Conservation (phyloP, 305 asterid species). For the Fraxinus ornus region DNA sequence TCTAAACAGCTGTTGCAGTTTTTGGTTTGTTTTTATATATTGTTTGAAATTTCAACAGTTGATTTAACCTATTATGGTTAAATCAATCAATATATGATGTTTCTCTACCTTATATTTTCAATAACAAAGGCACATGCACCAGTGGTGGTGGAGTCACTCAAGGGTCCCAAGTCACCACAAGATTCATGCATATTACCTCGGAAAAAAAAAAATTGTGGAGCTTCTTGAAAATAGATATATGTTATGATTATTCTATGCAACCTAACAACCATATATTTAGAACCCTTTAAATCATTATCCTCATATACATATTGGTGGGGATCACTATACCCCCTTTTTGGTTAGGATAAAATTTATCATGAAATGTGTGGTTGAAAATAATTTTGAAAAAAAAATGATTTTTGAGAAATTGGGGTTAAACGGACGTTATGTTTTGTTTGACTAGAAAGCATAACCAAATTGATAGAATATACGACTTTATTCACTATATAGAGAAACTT, state of each 20-base stretch:
- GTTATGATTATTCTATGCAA: neutral
- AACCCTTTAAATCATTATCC: neutral
- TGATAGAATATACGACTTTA: neutral
- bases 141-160: neutral
- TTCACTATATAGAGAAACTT: neutral
- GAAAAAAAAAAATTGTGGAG: neutral
- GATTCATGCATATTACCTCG: neutral
- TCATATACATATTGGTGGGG: neutral
- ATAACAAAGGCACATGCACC: neutral
- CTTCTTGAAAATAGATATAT: neutral
- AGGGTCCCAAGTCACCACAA: neutral
- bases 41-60: too few species aligned
- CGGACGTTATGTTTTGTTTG: neutral
- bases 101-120: neutral
- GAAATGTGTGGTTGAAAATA: too few species aligned
- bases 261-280: neutral
- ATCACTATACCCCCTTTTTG: neutral
- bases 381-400: too few species aligned
- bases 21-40: too few species aligned
- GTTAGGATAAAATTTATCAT: neutral
- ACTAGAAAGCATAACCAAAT: neutral
- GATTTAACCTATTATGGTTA: too few species aligned
- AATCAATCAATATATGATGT: too few species aligned
- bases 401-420: too few species aligned
- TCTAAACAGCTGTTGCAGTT: too few species aligned